These are phyloP conservation scores for Curvularia sp. DNA, from an alignment of 2,329 filamentous ascomycete genomes.

Conservation along the genomic window DNA sequence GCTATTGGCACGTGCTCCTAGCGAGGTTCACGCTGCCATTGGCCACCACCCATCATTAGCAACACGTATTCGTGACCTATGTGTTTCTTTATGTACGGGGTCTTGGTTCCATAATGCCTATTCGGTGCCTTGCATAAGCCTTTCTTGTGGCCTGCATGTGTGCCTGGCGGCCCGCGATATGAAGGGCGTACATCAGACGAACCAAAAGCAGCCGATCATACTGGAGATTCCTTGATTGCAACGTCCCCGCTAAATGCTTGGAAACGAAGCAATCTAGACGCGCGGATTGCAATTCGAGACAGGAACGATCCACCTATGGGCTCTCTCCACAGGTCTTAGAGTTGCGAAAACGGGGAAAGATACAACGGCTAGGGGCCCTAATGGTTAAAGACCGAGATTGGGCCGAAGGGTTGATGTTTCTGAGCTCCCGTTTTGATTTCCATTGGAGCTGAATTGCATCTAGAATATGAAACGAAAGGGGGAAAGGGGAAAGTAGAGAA, in stretches of 20 bases:
- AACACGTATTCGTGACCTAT: conserved; percentile 9
- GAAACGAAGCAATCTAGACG: not conserved
- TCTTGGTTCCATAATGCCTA: conserved; percentile 9
- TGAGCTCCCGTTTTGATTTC: not conserved
- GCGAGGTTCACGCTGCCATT: conserved; percentile 6
- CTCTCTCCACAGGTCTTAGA: not conserved
- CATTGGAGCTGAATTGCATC: not conserved
- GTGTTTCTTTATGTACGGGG: conserved; percentile 6
- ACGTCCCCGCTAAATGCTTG: conserved; percentile 1
- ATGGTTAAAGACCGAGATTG: conserved; percentile 7
- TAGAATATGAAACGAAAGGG: not conserved
- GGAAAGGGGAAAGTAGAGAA: not conserved
- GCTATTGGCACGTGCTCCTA: conserved; percentile 10
- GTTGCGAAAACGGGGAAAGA: conserved; percentile 7
- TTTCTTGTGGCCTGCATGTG: conserved; percentile 12
- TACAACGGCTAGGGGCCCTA: conserved; percentile 1
- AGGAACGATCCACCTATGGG: conserved; percentile 6
- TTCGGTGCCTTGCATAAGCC: conserved; percentile 25
- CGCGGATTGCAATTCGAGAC: conserved; percentile 1
- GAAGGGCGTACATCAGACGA: conserved; percentile 13
- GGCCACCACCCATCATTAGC: conserved; percentile 5
- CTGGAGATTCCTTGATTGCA: not conserved
- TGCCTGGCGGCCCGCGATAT: conserved; percentile 7
- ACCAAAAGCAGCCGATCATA: not conserved
- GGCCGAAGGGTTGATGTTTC: conserved; percentile 7